These are phyloP conservation scores for Begonia fuchsioides DNA, from an alignment of 306 rosid genomes.

Conservation along the genomic window DNA sequence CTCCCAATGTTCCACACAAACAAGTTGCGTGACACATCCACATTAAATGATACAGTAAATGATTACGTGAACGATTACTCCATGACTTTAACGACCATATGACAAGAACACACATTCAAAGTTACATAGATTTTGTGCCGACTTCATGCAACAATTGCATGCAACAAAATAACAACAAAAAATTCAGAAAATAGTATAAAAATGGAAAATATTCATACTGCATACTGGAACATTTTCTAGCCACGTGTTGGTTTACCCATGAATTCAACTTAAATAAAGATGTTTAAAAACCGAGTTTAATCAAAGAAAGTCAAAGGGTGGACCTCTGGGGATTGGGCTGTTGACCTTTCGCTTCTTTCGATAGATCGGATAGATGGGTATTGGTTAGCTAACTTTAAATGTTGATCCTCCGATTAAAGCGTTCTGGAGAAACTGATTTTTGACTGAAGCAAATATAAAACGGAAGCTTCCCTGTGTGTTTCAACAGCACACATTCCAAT, in stretches of 20 bases:
- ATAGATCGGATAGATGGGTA: neutral
- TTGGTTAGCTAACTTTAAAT: neutral
- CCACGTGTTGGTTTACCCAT: too few relatives aligned
- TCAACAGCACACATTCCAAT: neutral
- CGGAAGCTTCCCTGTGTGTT: neutral
- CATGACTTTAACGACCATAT: neutral
- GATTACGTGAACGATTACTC: neutral
- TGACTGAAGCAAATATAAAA: neutral
- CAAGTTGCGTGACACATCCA: too few relatives aligned
- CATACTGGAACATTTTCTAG: too few relatives aligned
- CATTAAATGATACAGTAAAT: neutral
- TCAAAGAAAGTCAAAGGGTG: too few relatives aligned
- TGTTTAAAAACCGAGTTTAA: too few relatives aligned
- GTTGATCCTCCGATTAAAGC: neutral
- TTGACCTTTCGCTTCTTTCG: too few relatives aligned
- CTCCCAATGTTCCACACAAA: too few relatives aligned
- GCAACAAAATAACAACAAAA: too few relatives aligned
- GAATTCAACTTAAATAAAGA: too few relatives aligned
- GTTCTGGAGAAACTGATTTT: neutral
- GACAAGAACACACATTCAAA: neutral
- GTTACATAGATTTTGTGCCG: neutral
- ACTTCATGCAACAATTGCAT: neutral
- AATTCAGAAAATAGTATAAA: too few relatives aligned
- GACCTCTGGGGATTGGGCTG: too few relatives aligned
- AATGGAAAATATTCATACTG: too few relatives aligned